Evolutionary conservation across 1,284 basidiomycete genomes (phyloP), one percentile per base, ranked within the genome.

Genomic region (Boletellus dicymbophilus): DNA sequence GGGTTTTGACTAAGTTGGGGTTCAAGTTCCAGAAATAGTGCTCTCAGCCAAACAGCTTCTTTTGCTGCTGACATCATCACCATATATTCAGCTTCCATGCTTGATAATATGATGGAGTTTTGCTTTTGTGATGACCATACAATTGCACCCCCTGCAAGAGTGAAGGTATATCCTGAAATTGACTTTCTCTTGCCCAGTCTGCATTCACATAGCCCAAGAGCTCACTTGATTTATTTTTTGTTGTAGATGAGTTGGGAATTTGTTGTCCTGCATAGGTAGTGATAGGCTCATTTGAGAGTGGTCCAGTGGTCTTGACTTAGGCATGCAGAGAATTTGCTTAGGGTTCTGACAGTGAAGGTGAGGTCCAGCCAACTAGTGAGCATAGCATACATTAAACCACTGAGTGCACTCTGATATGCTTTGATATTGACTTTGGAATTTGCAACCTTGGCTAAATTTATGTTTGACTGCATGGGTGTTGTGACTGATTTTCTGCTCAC

Each of bases 151-250:
- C 20, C 7, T 2, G 18, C 9, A 11, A 37, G 34, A 21, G n/a
- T 37, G 9, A 37, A 37, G 3, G 11, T 12, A 11, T 21, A 37
- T 22, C 34, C 9, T 3, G 34, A 21, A 10, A 37, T 21, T 4
- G 34, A 37, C 9, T 9, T 5, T 36, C 4, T 4, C 23, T 18
- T 10, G 43, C 33, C 23, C 43, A 34, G 6, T 44, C 25, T 6
- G 33, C 36, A 20, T 45, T 21, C 1, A 37, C 6, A 7, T 30
- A 23, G 4, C 36, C 25, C 2, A 22, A n/a, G n/a, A n/a, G n/a
- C n/a, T n/a, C 7, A 36, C 6, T 2, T 36, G 12, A 0, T 6
- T 4, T 2, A 21, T 10, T 1, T n/a, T 10, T 9, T 13, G 11
- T 8, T 8, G 23, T 20, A 6, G 3, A 7, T 8, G 23, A 43